Evolutionary conservation across 495 filamentous ascomycete species (phyloP).

Genomic region (Ramalina peruviana): DNA sequence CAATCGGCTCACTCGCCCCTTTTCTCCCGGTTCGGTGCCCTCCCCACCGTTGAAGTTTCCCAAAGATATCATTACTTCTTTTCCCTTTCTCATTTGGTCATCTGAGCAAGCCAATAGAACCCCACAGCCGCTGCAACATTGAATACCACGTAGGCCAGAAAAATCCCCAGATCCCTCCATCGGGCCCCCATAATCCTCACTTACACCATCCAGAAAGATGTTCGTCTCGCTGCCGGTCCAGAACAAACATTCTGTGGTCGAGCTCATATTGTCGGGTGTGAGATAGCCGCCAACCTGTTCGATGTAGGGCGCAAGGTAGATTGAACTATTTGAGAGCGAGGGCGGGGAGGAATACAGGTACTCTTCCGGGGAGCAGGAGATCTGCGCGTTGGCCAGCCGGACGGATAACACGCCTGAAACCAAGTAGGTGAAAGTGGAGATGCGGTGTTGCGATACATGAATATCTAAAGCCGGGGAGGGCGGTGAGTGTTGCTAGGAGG

Average conservation of each 20-base stretch:
- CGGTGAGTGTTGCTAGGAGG: slow-evolving; percentile 58
- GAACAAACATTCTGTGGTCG: slow-evolving; percentile 53
- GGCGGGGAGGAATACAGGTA: slow-evolving; percentile 43
- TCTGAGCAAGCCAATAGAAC: slow-evolving; percentile 69
- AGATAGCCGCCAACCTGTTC: slow-evolving; percentile 37
- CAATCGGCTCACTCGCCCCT: no score
- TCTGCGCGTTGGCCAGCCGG: slow-evolving; percentile 36
- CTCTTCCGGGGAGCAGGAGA: slow-evolving; percentile 42
- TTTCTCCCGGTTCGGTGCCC: no score
- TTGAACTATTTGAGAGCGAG: slow-evolving; percentile 32
- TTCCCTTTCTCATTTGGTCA: slow-evolving; percentile 53
- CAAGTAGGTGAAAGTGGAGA: slow-evolving; percentile 73
- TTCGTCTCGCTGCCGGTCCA: slow-evolving; percentile 47
- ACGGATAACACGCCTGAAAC: slow-evolving; percentile 62
- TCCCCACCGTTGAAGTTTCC: background rate
- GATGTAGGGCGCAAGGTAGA: slow-evolving; percentile 37
- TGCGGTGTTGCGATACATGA: slow-evolving; percentile 69
- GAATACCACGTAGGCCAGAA: slow-evolving; percentile 40
- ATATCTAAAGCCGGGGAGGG: slow-evolving; percentile 71
- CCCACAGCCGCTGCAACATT: slow-evolving; percentile 42
- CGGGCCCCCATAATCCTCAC: slow-evolving; percentile 40
- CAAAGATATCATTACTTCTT: slow-evolving; percentile 20
- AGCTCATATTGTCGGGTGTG: slow-evolving; percentile 22
- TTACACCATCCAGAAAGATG: slow-evolving; percentile 33
- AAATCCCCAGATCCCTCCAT: slow-evolving; percentile 50